phyloP scores from a whole-genome alignment of 106 monocot species.

The Dendrobium officinale region DNA sequence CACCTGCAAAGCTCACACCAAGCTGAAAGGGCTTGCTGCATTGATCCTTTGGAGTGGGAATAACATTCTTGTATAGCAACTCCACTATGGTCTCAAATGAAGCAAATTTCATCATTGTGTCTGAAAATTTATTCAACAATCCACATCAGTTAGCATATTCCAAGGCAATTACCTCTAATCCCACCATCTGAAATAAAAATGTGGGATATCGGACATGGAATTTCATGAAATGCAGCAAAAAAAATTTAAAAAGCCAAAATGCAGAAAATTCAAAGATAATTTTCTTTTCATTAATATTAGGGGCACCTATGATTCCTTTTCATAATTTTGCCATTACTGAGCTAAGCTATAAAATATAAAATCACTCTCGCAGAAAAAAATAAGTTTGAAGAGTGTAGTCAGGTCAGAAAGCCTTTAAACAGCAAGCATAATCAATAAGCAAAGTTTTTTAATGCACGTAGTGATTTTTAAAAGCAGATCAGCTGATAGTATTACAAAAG shows the following conservation, averaged over 20 bases:
- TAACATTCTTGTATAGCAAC: constrained; percentile 44
- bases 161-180: neutral
- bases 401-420: no score
- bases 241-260: neutral
- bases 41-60: constrained; percentile 53
- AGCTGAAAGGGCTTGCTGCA: constrained; percentile 41
- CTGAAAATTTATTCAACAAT: constrained; percentile 22
- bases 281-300: neutral
- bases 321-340: no score
- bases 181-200: neutral
- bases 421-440: no score
- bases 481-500: no score
- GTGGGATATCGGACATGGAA: no score
- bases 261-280: neutral
- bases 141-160: neutral
- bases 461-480: no score
- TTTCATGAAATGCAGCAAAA: neutral
- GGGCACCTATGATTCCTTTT: no score
- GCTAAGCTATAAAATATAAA: no score
- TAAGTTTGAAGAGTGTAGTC: no score
- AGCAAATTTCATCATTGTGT: constrained; percentile 77
- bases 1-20: constrained; percentile 48
- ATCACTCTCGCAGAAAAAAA: no score
- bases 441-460: no score
- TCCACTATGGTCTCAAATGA: constrained; percentile 57